Conservation (phyloP, 225 moss, liverwort and hornwort species). For the Marchantia paleacea region DNA sequence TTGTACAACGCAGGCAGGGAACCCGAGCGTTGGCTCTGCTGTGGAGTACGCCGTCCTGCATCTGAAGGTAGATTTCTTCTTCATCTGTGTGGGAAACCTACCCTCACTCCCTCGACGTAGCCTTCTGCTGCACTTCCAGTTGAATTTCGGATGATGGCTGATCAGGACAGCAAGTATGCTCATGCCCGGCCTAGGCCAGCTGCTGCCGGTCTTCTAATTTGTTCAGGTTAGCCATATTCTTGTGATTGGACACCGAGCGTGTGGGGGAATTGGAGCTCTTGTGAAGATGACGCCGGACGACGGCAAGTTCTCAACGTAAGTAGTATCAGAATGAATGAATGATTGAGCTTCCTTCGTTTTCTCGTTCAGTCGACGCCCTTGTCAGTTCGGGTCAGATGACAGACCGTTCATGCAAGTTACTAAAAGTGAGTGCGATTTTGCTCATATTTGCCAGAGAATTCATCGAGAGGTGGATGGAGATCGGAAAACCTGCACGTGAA, state of each 20-base stretch:
- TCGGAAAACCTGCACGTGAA: conserved; percentile 13
- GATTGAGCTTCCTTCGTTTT: neutral
- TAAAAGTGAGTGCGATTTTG: neutral
- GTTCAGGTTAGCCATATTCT: conserved; percentile 37
- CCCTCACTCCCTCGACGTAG: no score
- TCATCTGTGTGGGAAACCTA: neutral
- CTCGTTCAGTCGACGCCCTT: neutral
- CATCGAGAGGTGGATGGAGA: conserved; percentile 20
- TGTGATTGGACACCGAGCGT: conserved; percentile 31
- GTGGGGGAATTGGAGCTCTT: conserved; percentile 37
- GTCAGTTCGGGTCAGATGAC: neutral
- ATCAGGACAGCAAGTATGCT: neutral
- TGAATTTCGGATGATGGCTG: neutral
- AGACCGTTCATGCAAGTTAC: neutral
- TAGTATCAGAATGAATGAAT: neutral
- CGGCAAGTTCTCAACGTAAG: conserved; percentile 40
- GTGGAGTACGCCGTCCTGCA: conserved; percentile 47
- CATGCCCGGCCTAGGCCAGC: neutral
- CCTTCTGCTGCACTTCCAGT: no score
- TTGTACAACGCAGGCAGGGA: neutral
- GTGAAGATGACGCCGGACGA: conserved; percentile 37
- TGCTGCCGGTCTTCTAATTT: neutral
- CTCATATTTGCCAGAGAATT: conserved; percentile 7
- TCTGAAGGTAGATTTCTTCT: conserved; percentile 31
- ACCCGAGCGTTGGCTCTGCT: conserved; percentile 36